Conservation (phyloP, 306 rosid genomes). For the Fagus sylvatica region DNA sequence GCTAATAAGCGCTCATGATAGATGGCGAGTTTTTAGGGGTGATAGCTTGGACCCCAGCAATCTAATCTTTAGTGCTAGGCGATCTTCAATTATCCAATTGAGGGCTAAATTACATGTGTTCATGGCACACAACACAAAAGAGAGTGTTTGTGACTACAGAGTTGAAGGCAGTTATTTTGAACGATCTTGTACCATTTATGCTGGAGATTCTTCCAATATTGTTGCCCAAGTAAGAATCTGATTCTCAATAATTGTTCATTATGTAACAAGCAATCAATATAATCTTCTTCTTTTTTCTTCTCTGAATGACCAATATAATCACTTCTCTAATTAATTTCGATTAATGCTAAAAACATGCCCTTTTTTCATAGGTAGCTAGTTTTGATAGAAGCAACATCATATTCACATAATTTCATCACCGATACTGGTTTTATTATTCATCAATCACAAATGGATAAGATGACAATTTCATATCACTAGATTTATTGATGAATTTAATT, state of each 20-base stretch:
- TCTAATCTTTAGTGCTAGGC: slow-evolving; percentile 36
- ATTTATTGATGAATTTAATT: too few species aligned
- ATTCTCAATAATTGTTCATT: background rate
- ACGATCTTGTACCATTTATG: slow-evolving; percentile 49
- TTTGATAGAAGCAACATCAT: too few species aligned
- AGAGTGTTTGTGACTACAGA: slow-evolving; percentile 50
- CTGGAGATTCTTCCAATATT: slow-evolving; percentile 41
- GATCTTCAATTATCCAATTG: slow-evolving; percentile 46
- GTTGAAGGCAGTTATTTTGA: slow-evolving; percentile 59
- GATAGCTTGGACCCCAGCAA: slow-evolving; percentile 24
- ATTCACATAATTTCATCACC: too few species aligned
- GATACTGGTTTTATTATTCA: too few species aligned
- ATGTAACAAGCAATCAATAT: too few species aligned
- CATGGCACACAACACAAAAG: slow-evolving; percentile 50
- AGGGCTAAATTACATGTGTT: slow-evolving; percentile 59
- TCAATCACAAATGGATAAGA: too few species aligned
- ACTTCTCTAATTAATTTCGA: too few species aligned
- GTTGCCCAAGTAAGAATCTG: slow-evolving; percentile 34
- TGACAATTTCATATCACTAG: too few species aligned
- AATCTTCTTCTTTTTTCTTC: too few species aligned
- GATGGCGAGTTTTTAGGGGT: slow-evolving; percentile 44
- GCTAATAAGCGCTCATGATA: slow-evolving; percentile 30
- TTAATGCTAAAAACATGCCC: too few species aligned
- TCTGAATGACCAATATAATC: too few species aligned
- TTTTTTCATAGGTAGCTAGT: too few species aligned